These are phyloP conservation scores for Mucor irregularis DNA, from an alignment of 371 early-diverging fungal genomes.

Conservation along the genomic window DNA sequence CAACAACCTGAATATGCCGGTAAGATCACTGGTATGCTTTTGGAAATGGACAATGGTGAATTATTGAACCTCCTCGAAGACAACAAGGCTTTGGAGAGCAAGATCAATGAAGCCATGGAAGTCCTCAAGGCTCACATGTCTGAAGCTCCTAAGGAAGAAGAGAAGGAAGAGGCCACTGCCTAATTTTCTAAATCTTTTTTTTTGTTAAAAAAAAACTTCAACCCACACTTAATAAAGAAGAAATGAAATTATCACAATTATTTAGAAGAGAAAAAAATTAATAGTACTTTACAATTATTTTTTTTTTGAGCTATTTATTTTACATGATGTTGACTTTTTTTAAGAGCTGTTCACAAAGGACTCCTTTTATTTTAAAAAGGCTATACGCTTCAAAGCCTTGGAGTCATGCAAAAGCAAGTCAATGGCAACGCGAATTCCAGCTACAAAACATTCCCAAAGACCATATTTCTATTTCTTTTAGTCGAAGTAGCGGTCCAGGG, in stretches of 20 bases:
- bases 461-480: conserved; percentile 32
- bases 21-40: conserved; percentile 98
- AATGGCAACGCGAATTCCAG: conserved; percentile 34
- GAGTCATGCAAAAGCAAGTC: conserved; percentile 31
- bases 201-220: background rate
- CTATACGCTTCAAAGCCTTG: conserved; percentile 20
- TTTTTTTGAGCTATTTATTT: background rate
- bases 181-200: conserved; percentile 11
- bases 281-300: background rate
- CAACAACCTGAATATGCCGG: conserved; percentile 82
- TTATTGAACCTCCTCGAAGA: conserved; percentile 87
- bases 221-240: conserved; percentile 8
- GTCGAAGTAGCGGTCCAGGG: conserved; percentile 76
- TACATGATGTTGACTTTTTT: background rate
- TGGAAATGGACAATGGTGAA: conserved; percentile 97
- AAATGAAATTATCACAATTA: conserved; percentile 3
- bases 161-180: conserved; percentile 12
- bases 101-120: conserved; percentile 87
- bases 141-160: conserved; percentile 22
- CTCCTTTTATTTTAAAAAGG: conserved; percentile 10
- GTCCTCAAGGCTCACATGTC: conserved; percentile 64
- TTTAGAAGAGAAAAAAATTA: background rate
- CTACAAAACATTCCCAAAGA: conserved; percentile 36
- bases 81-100: conserved; percentile 64
- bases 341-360: too few relatives aligned